Percentiles rank a stretch among this genome's conserved stretches.
Conservation (phyloP, 2,329 filamentous ascomycete species). For the Orbilia brochopaga region DNA sequence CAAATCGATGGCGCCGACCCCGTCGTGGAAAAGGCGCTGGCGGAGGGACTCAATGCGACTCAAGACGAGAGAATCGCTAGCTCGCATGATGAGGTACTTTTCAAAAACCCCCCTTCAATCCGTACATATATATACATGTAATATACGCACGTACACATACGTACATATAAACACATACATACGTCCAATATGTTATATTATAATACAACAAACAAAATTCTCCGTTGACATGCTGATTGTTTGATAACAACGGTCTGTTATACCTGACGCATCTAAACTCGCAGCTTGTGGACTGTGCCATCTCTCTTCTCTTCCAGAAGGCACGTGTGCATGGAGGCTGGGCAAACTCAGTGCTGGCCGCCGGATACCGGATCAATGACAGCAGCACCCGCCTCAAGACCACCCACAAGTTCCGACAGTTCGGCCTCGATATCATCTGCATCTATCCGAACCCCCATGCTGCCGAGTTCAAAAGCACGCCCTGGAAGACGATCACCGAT, state of each 20-base stretch:
- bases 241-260: too few relatives aligned
- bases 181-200: too few relatives aligned
- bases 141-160: neutral
- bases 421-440: conserved; percentile 53
- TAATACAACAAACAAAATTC: too few relatives aligned
- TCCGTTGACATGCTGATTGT: neutral
- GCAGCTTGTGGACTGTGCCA: conserved; percentile 32
- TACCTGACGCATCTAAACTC: neutral
- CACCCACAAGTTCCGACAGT: conserved; percentile 48
- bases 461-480: conserved; percentile 67
- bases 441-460: conserved; percentile 73
- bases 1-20: conserved; percentile 28
- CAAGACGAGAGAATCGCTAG: conserved; percentile 33
- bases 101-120: neutral
- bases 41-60: conserved; percentile 37
- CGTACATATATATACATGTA: neutral
- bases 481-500: conserved; percentile 77
- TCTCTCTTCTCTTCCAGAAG: conserved; percentile 35
- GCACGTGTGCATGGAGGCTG: conserved; percentile 15
- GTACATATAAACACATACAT: neutral
- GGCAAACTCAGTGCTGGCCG: conserved; percentile 36
- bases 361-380: conserved; percentile 26
- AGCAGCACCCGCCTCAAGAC: conserved; percentile 26
- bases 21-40: conserved; percentile 26
- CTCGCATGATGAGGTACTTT: conserved; percentile 28